Conservation (phyloP, 1,139 yeast species). For the Hansenula sp. region DNA sequence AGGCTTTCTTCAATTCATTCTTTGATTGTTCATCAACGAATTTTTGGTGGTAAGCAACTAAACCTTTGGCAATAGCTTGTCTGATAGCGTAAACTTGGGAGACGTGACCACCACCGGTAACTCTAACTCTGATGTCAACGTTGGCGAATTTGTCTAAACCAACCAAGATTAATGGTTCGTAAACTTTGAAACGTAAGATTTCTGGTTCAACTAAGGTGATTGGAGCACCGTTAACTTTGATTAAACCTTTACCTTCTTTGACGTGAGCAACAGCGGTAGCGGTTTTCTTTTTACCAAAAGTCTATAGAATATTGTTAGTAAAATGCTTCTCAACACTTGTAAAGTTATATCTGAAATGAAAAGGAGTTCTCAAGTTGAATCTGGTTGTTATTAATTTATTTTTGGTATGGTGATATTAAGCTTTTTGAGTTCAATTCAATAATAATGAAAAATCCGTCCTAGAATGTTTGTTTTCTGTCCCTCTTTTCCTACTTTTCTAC, state of each 20-base stretch:
- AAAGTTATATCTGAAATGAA: neutral
- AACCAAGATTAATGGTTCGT: conserved; percentile 97
- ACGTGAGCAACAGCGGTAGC: conserved; percentile 99
- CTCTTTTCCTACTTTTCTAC: too few species aligned
- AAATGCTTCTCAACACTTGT: too few species aligned
- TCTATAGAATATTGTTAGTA: conserved; percentile 41
- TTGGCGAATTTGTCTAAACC: conserved; percentile 98
- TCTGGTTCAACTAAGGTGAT: conserved; percentile 99
- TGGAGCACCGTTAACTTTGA: conserved; percentile 99
- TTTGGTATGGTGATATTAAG: too few species aligned
- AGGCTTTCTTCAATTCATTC: conserved; percentile 98
- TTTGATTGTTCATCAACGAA: conserved; percentile 98
- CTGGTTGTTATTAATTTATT: too few species aligned
- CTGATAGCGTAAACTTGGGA: conserved; percentile 99
- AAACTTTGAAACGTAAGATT: conserved; percentile 98
- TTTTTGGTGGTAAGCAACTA: conserved; percentile 99
- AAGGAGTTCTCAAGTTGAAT: too few species aligned
- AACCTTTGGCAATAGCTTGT: conserved; percentile 99
- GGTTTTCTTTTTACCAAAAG: conserved; percentile 99
- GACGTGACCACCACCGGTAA: conserved; percentile 99
- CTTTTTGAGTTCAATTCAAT: too few species aligned
- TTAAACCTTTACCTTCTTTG: conserved; percentile 98
- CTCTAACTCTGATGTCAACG: conserved; percentile 98
- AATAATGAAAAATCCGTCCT: too few species aligned
- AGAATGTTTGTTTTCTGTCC: too few species aligned